Base-by-base conservation (phyloP, 371 early-diverging fungal genomes). In the Rhizomucor miehei region DNA sequence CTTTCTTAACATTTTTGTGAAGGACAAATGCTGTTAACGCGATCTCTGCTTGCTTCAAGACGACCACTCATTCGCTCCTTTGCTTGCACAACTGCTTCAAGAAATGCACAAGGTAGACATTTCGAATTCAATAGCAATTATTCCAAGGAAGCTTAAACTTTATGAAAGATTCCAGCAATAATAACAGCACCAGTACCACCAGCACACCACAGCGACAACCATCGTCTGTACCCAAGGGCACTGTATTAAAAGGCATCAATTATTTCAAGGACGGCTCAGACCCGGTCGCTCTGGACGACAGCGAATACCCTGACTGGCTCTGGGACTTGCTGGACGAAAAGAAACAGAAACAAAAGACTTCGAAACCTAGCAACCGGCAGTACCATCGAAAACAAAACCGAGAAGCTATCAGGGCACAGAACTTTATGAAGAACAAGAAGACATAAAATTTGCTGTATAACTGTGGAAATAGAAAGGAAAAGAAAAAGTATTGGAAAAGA, bases 231-330 rank as follows among this genome's bases (percentile, higher is more conserved):
- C 80, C 87, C 6, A 83, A 84, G 17, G 95, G 96, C 45, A 86
- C 90, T 0, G 80, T 86, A 1, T 65, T 96, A 48, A 93, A 91
- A 67, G 94, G 94, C 0, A 62, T 96, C 51, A 92, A 92, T 63
- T 88, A 85, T 56, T 69, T 87, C 57, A 90, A 88, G 69, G 87
- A 87, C 40, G 85, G 84, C 43, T 79, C 76, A 56, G 94, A 96
- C 45, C 94, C 94, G n/a, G 77, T 94, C 11, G 95, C 96, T 2
- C 77, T 85, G 44, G 84, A 82, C 14, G 96, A 96, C 56, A 71
- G 75, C 1, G 90, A 90, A 66, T 96, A 96, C 62, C 96, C 95
- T 19, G 87, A 80, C 4, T 95, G 95, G 95, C 81, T 96, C 17
- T 96, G 95, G 95, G 85, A 83, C 23, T 73, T 95, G 51, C 71